phyloP scores from a whole-genome alignment of 2,329 filamentous ascomycete species.

The Rachicladosporium sp. region DNA sequence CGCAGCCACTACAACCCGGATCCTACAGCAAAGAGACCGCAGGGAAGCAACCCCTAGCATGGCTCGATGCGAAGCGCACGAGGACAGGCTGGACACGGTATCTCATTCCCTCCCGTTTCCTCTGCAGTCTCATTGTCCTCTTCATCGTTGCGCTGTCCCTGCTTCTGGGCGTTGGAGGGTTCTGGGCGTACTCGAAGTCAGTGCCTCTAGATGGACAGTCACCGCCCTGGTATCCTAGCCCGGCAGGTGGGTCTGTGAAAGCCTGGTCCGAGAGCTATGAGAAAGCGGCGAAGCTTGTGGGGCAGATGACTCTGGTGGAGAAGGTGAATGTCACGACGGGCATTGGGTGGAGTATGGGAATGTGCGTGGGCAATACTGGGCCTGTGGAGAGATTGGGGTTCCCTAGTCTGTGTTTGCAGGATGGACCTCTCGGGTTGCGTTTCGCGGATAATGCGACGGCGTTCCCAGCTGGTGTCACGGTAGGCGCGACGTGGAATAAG shows the following conservation, averaged over 20 bases:
- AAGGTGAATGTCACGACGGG: constrained; percentile 90
- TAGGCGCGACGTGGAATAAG: constrained; percentile 81
- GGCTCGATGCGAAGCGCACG: constrained; percentile 12
- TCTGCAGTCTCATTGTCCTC: constrained; percentile 30
- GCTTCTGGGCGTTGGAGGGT: constrained; percentile 31
- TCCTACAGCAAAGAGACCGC: constrained; percentile 15
- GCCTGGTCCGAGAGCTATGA: constrained; percentile 66
- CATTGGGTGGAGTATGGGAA: constrained; percentile 75
- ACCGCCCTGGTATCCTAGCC: constrained; percentile 53
- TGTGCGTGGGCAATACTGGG: constrained; percentile 47
- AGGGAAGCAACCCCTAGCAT: constrained; percentile 13
- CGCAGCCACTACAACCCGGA: constrained; percentile 21
- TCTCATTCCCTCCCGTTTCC: constrained; percentile 28
- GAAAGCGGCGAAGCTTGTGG: constrained; percentile 65
- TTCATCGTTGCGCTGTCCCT: constrained; percentile 31
- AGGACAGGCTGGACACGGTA: constrained; percentile 14
- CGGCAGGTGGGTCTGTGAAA: constrained; percentile 57
- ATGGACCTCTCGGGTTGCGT: constrained; percentile 72
- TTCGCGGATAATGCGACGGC: constrained; percentile 75
- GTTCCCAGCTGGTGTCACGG: constrained; percentile 78
- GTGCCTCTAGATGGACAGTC: constrained; percentile 31
- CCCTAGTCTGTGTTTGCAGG: constrained; percentile 69
- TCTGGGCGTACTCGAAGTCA: constrained; percentile 32
- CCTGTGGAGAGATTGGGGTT: constrained; percentile 50
- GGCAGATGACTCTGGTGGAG: constrained; percentile 73